Percentiles rank a stretch among this genome's conserved stretches.
phyloP scores from a whole-genome alignment of 139 green algal genomes.

The Pleodorina starrii region DNA sequence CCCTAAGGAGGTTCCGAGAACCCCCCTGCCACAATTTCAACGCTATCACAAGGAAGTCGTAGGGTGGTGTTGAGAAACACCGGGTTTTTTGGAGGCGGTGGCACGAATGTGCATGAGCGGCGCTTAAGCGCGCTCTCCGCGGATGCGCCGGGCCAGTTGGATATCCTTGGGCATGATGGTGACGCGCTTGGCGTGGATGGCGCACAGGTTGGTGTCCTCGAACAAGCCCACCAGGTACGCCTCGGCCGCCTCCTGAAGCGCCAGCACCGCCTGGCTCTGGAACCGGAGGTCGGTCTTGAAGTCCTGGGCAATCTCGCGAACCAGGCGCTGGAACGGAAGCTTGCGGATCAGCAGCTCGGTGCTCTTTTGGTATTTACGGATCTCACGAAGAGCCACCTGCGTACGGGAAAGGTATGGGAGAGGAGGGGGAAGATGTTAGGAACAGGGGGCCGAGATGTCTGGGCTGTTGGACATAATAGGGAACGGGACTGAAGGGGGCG shows the following conservation, averaged over 20 bases:
- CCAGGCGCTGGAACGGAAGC: constrained; percentile 97
- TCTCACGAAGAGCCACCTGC: constrained; percentile 79
- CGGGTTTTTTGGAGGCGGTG: too few relatives aligned
- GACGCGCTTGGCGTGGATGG: constrained; percentile 96
- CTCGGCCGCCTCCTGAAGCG: constrained; percentile 94
- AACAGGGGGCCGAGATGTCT: too few relatives aligned
- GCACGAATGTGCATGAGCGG: too few relatives aligned
- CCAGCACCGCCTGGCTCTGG: constrained; percentile 90
- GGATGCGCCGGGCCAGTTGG: constrained; percentile 71
- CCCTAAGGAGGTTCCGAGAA: too few relatives aligned
- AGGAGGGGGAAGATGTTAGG: too few relatives aligned
- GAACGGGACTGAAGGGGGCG: too few relatives aligned
- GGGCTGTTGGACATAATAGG: too few relatives aligned
- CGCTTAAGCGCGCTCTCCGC: constrained; percentile 68
- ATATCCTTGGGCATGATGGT: constrained; percentile 81
- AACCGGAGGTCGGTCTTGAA: constrained; percentile 98
- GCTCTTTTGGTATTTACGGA: constrained; percentile 97
- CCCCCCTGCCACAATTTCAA: too few relatives aligned
- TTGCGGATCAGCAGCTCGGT: constrained; percentile 97
- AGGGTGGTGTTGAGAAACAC: too few relatives aligned
- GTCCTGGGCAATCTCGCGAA: constrained; percentile 99
- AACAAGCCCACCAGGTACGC: constrained; percentile 97
- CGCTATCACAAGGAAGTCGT: too few relatives aligned
- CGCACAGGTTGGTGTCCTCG: constrained; percentile 91
- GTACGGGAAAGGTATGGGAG: too few relatives aligned